A percentile compares a stretch with the other conserved stretches of the same genome.
Conservation (phyloP, 768 basidiomycete species). For the Vararia minispora region DNA sequence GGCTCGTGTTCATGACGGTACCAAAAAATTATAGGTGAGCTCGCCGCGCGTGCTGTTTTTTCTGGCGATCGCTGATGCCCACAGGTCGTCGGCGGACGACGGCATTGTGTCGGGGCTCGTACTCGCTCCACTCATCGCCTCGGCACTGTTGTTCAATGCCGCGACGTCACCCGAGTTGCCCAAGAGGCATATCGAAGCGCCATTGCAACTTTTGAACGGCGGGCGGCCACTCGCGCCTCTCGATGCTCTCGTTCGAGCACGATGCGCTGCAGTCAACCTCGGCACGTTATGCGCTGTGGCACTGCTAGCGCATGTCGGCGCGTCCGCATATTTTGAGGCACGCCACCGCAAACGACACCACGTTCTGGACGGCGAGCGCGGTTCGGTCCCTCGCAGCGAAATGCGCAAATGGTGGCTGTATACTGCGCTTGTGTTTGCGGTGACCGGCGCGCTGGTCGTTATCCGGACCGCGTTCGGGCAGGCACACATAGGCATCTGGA, state of each 20-base stretch:
- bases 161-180: constrained; percentile 35
- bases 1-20: constrained; percentile 85
- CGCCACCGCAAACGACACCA: constrained; percentile 29
- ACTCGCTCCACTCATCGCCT: constrained; percentile 73
- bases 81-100: constrained; percentile 73
- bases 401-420: constrained; percentile 50
- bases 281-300: constrained; percentile 74
- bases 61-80: constrained; percentile 1
- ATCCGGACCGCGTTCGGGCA: constrained; percentile 35
- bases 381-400: constrained; percentile 70
- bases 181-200: constrained; percentile 72
- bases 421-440: constrained; percentile 46
- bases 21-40: constrained; percentile 75
- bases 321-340: constrained; percentile 68
- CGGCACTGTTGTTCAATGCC: constrained; percentile 51
- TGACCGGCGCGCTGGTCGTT: constrained; percentile 38
- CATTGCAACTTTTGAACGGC: constrained; percentile 39
- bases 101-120: constrained; percentile 76
- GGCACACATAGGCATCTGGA: constrained; percentile 49
- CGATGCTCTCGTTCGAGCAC: constrained; percentile 50
- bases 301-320: constrained; percentile 65
- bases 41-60: neutral
- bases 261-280: constrained; percentile 69
- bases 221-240: constrained; percentile 31
- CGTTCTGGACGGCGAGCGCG: constrained; percentile 55